phyloP scores from a whole-genome alignment of 2,329 filamentous ascomycete genomes.

The Xenoacremonium recifei region DNA sequence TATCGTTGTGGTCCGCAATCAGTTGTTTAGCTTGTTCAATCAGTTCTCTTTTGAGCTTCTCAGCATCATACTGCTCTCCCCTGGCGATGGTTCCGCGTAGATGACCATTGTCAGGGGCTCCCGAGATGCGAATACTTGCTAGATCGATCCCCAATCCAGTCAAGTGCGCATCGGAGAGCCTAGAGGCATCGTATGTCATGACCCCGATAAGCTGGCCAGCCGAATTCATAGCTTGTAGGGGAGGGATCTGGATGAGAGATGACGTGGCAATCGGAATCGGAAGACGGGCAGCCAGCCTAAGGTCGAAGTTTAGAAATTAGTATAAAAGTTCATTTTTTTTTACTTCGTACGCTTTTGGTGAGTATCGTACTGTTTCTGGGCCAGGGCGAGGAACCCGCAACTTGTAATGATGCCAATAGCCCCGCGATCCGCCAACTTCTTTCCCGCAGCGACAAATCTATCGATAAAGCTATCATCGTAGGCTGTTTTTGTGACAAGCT shows the following conservation, averaged over 20 bases:
- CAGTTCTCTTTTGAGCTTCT: constrained; percentile 19
- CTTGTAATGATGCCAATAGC: constrained; percentile 37
- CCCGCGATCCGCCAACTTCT: constrained; percentile 30
- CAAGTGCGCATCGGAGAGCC: constrained; percentile 21
- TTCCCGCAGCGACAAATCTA: constrained; percentile 32
- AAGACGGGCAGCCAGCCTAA: constrained; percentile 28
- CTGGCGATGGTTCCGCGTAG: constrained; percentile 17
- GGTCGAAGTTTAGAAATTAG: too few relatives aligned
- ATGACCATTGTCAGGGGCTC: constrained; percentile 18
- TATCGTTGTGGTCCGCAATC: constrained; percentile 15
- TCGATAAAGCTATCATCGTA: constrained; percentile 34
- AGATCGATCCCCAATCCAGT: constrained; percentile 19
- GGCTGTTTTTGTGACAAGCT: constrained; percentile 27
- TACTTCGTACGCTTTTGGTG: too few relatives aligned
- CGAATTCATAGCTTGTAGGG: constrained; percentile 26
- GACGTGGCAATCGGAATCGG: constrained; percentile 36
- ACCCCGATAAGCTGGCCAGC: constrained; percentile 25
- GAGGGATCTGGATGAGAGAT: constrained; percentile 33
- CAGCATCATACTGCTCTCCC: constrained; percentile 16
- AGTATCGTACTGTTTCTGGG: constrained; percentile 27
- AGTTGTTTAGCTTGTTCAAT: constrained; percentile 14
- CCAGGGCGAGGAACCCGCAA: constrained; percentile 38
- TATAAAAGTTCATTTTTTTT: too few relatives aligned
- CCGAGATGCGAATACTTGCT: constrained; percentile 18
- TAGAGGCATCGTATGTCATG: constrained; percentile 29